Evolutionary conservation across 2,329 filamentous ascomycete species (phyloP).

Genomic region (Ambrosiella xylebori): DNA sequence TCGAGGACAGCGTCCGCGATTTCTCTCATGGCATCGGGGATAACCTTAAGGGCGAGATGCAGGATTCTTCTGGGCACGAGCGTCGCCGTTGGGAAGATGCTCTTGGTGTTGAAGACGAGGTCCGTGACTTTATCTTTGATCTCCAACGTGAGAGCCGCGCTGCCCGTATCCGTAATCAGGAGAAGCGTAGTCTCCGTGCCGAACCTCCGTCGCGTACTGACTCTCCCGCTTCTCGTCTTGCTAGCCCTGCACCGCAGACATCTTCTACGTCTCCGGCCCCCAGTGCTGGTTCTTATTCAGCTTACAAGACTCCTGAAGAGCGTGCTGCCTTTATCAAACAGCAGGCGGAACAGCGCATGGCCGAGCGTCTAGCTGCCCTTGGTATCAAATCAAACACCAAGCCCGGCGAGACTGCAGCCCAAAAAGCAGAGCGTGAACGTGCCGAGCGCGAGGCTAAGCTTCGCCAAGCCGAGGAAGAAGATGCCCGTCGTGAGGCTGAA

Average conservation of each 20-base stretch:
- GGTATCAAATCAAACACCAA: slow-evolving; percentile 75
- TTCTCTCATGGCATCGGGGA: slow-evolving; percentile 75
- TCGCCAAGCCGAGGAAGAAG: slow-evolving; percentile 83
- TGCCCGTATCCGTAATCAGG: slow-evolving; percentile 47
- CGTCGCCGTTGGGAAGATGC: slow-evolving; percentile 88
- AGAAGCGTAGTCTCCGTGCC: slow-evolving; percentile 31
- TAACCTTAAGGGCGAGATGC: slow-evolving; percentile 63
- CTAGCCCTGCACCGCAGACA: slow-evolving; percentile 21
- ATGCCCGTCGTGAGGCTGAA: slow-evolving; percentile 73
- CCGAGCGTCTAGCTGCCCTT: slow-evolving; percentile 81
- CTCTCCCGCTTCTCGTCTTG: slow-evolving; percentile 33
- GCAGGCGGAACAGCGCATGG: slow-evolving; percentile 92
- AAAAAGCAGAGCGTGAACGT: slow-evolving; percentile 76
- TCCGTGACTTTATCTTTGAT: slow-evolving; percentile 96
- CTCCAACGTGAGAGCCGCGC: slow-evolving; percentile 73
- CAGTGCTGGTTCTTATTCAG: slow-evolving; percentile 49
- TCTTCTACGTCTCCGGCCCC: slow-evolving; percentile 27
- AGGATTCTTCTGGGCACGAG: slow-evolving; percentile 73
- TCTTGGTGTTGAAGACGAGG: slow-evolving; percentile 87
- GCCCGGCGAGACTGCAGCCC: slow-evolving; percentile 60
- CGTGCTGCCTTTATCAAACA: slow-evolving; percentile 92
- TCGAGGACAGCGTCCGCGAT: slow-evolving; percentile 87
- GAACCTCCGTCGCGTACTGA: slow-evolving; percentile 29
- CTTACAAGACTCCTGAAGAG: slow-evolving; percentile 83
- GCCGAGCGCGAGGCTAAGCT: slow-evolving; percentile 76